Conservation (phyloP, 2,329 filamentous ascomycete genomes). For the Paramyrothecium roridum region DNA sequence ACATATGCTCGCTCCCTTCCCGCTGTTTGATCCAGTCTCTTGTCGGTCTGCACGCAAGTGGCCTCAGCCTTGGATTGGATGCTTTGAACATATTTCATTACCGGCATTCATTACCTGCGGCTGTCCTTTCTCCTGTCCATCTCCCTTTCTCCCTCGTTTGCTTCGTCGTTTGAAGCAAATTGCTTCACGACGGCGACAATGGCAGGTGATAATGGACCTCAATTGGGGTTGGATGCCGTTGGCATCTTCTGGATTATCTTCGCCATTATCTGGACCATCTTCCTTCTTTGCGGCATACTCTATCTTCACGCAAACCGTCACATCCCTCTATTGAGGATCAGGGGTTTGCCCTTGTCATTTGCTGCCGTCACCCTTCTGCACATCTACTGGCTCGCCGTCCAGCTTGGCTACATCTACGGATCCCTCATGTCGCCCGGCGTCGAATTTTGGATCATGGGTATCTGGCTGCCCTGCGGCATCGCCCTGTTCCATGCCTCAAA, state of each 20-base stretch:
- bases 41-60: not conserved
- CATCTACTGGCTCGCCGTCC: conserved; percentile 36
- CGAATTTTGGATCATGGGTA: conserved; percentile 65
- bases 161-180: not conserved
- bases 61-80: not conserved
- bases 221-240: not conserved
- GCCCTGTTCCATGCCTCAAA: conserved; percentile 65
- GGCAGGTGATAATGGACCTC: not conserved
- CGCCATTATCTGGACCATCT: not conserved
- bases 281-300: conserved; percentile 25
- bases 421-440: conserved; percentile 40
- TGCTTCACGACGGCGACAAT: not conserved
- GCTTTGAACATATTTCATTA: not conserved
- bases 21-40: not conserved
- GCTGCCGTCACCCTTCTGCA: conserved; percentile 35
- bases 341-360: conserved; percentile 36
- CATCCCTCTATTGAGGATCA: conserved; percentile 33
- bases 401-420: conserved; percentile 32
- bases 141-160: not conserved
- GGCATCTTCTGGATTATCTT: not conserved
- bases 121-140: not conserved
- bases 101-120: not conserved
- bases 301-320: conserved; percentile 33
- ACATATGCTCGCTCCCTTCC: not conserved
- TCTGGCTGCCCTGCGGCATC: conserved; percentile 61